Conservation (phyloP, 2,329 filamentous ascomycete species). For the Claviceps cyperi region DNA sequence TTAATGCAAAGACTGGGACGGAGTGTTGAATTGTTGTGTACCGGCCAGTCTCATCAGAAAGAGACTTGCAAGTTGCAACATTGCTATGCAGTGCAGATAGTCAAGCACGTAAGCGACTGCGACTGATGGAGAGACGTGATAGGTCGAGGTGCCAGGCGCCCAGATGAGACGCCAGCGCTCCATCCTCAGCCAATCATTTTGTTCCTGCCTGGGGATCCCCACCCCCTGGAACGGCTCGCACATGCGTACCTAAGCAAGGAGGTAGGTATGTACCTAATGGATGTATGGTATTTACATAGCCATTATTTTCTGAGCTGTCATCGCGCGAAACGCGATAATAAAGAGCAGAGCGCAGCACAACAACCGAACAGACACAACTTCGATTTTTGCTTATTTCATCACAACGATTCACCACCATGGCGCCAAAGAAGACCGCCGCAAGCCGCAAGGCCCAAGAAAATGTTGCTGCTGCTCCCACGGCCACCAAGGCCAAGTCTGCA, state of each 20-base stretch:
- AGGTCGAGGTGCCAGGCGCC: not conserved
- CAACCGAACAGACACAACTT: not conserved
- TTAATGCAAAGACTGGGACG: no score
- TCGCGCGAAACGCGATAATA: not conserved
- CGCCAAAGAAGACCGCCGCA: conserved; percentile 4
- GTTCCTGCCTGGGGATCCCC: no score
- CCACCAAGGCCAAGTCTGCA: conserved; percentile 1
- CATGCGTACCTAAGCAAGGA: no score
- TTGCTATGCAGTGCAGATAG: no score
- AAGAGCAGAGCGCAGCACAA: not conserved
- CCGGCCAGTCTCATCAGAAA: no score
- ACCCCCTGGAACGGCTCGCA: no score
- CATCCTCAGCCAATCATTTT: not conserved
- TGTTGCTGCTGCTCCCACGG: not conserved
- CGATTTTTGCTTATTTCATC: not conserved
- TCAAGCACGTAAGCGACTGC: no score
- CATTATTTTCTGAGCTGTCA: not conserved
- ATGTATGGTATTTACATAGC: no score
- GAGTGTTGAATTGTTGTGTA: no score
- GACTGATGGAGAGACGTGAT: not conserved
- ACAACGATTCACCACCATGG: conserved; percentile 1
- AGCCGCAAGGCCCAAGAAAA: conserved; percentile 1
- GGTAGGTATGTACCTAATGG: no score
- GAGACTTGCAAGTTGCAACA: no score
- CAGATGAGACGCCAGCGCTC: not conserved